Base-by-base conservation (phyloP, 1,284 basidiomycete genomes). In the Cryptococcus hybrid region DNA sequence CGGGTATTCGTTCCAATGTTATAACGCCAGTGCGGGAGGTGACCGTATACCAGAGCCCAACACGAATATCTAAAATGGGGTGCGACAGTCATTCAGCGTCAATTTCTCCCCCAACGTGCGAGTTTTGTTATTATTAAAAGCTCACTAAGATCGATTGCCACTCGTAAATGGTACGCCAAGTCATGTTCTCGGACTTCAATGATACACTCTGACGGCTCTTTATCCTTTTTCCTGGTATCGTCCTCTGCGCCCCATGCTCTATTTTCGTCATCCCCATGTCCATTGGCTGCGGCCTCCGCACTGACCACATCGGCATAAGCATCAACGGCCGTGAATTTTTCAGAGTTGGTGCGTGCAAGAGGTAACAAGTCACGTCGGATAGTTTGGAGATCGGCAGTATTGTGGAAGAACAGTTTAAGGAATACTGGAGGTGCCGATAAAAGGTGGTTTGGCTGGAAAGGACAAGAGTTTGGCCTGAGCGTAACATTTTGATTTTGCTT, bases 221-320 rank as follows among this genome's bases (percentile, higher is more conserved):
- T 83, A 63, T 90, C 87, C 61, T 82, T 74, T 76, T 53, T 75
- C 77, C 75, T 77, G 1, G 70, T 69, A 30, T 78, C 78, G 18
- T 78, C 80, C 18, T 84, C 82, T 37, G 83, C 84, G 36, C 81
- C 80, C 86, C 84, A 88, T 35, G 77, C 77, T 53, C 66, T 70
- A 24, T 24, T 24, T 12, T 69, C 66, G 36, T 61, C 66, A 11
- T 68, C 58, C 11, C 66, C 71, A 40, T 56, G 56, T 49, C 87
- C 86, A 59, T 90, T 58, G 38, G 56, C 55, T 4, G 80, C 62
- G 4, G 82, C 82, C 1, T 89, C 85, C 1, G 89, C 89, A 64
- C 85, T 88, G 57, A 99, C 86, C n/a, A 98, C 92, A 68, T 99
- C 95, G 3, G 96, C 95, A 72, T 99, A 99, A 0, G 94, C 93